phyloP scores from a whole-genome alignment of 2,329 filamentous ascomycete species.

The Hypocreales sp. region DNA sequence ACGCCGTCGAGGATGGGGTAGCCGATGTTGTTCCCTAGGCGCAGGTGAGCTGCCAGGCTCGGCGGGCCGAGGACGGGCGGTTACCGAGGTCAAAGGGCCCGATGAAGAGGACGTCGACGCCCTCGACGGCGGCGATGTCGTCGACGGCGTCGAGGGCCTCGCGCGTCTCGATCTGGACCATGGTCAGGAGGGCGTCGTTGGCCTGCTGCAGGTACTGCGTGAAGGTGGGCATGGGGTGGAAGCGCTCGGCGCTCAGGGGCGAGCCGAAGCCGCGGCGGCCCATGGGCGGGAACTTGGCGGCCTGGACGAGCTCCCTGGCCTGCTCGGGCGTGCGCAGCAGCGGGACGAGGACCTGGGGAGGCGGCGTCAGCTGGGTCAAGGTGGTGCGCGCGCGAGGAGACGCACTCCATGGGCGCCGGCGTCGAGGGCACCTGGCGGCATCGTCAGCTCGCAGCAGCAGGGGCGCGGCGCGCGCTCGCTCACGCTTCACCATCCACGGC shows the following conservation, averaged over 20 bases:
- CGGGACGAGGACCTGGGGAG: slow-evolving; percentile 27
- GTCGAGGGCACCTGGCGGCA: slow-evolving; percentile 26
- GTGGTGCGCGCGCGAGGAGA: too few relatives aligned
- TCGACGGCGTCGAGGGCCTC: slow-evolving; percentile 46
- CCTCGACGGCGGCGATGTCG: slow-evolving; percentile 42
- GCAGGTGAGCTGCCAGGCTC: slow-evolving; percentile 3
- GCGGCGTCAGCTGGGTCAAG: slow-evolving; percentile 4
- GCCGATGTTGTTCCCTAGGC: slow-evolving; percentile 40
- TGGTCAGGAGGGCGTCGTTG: slow-evolving; percentile 39
- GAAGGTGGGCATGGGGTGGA: slow-evolving; percentile 25
- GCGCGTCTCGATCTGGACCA: slow-evolving; percentile 53
- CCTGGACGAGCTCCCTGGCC: slow-evolving; percentile 26
- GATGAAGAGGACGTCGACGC: slow-evolving; percentile 48
- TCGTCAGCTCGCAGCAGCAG: slow-evolving; percentile 1
- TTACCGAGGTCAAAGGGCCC: slow-evolving; percentile 49
- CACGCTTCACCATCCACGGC: slow-evolving; percentile 30
- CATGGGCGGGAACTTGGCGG: slow-evolving; percentile 33
- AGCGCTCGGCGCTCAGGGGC: slow-evolving; percentile 26
- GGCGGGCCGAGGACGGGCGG: not conserved
- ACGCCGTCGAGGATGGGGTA: slow-evolving; percentile 44
- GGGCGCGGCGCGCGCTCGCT: not conserved
- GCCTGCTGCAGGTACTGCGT: slow-evolving; percentile 33
- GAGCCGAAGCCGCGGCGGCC: slow-evolving; percentile 34
- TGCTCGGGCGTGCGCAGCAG: slow-evolving; percentile 26
- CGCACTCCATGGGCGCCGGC: slow-evolving; percentile 32